Conservation (phyloP, 345 rosid species). For the Hirschfeldia incana region DNA sequence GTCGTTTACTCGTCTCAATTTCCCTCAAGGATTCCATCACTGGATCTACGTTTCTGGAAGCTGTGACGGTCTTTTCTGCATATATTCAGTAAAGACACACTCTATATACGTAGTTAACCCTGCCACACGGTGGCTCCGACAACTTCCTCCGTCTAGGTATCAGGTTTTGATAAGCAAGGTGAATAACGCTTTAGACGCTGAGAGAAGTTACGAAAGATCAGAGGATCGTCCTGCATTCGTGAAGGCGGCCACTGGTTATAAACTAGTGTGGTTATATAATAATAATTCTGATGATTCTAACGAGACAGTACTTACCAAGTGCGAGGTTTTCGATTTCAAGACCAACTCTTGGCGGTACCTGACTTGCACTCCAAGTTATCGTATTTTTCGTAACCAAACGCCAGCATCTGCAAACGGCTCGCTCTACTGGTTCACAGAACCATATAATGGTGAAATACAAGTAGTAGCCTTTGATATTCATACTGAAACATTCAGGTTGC, state of each 20-base stretch:
- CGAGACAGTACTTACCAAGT: constrained; percentile 2
- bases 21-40: not conserved
- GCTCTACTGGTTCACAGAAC: constrained; percentile 17
- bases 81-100: not conserved
- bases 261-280: constrained; percentile 28
- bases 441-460: not conserved
- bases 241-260: constrained; percentile 3
- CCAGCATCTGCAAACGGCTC: not conserved
- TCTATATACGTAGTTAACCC: constrained; percentile 18
- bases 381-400: not conserved
- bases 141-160: constrained; percentile 15
- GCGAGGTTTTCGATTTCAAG: constrained; percentile 28
- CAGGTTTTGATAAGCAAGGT: not conserved
- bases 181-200: not conserved
- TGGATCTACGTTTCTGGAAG: not conserved
- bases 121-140: constrained; percentile 8
- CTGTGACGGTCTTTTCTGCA: not conserved
- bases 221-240: constrained; percentile 2
- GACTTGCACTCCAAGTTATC: constrained; percentile 17
- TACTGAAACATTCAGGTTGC: constrained; percentile 13
- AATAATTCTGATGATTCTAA: not conserved
- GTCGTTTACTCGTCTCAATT: not conserved
- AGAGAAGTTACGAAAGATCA: not conserved
- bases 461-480: constrained; percentile 12
- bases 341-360: constrained; percentile 25